Base-by-base conservation (phyloP, 2,329 filamentous ascomycete genomes). In the Hypoxylon sp. region DNA sequence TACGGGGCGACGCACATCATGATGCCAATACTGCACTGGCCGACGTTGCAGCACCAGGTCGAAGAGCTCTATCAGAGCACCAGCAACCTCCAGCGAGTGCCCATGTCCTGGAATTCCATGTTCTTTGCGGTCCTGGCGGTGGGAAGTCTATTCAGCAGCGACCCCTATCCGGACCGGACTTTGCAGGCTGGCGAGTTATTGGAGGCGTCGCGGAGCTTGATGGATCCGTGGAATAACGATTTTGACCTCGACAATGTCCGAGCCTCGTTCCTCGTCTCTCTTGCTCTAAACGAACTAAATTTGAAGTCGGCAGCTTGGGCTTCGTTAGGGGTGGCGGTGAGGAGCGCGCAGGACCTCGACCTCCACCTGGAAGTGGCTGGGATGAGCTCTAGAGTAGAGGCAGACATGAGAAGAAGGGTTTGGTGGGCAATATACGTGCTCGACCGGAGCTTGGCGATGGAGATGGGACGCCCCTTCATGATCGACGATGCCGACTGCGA, bases 351-450 rank as follows among this genome's bases (percentile, higher is more conserved):
- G 71, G 90, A 95, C 64, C 81, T 97, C 41, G 91, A 91, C 0
- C 79, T 98, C 8, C 88, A 97, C 68, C 79, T 84, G 5, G 91
- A 96, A 67, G 84, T 85, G 35, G 37, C 43, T 1, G 88, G 88
- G 0, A 82, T 87, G 0, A 92, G 88, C 82, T 83, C 89, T 2
- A 81, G 87, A 1, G 79, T 96, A 11, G 92, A 97, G 68, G 85
- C 85, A 9, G 94, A 98, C 74, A 92, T 94, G 86, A 86, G 93
- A 51, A 86, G 90, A 59, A 83, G 93, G 52, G 85, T 95, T 2
- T 99, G 94, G 94, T 99, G 95, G 92, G 87, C 91, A 11, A 85
- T 97, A 54, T 98, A 98, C 75, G 86, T 92, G 40, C 87, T 93
- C 77, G 95, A 99, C 76, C 86, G 92, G 61, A 83, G 90, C 21